Conservation (phyloP, 2,329 filamentous ascomycete genomes). For the Cercospora berteroae region DNA sequence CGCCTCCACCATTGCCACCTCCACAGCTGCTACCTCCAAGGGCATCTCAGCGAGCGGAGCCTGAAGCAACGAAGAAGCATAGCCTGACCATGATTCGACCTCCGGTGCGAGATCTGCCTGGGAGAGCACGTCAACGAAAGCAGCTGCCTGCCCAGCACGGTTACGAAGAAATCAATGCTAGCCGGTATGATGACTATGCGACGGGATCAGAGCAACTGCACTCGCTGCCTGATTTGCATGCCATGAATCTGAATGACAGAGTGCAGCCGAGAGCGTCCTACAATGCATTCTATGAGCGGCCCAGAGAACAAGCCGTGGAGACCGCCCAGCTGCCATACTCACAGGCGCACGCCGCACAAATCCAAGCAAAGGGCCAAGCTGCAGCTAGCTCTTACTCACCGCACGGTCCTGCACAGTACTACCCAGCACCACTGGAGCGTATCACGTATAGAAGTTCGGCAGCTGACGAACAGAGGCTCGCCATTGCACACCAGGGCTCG, state of each 20-base stretch:
- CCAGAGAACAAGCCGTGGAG: background rate
- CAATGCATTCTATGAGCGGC: background rate
- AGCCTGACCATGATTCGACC: background rate
- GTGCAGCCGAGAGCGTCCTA: background rate
- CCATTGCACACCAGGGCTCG: background rate
- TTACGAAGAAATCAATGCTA: background rate
- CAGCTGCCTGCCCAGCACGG: background rate
- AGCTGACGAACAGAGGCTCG: background rate
- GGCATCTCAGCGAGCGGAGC: background rate
- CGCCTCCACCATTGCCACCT: constrained; percentile 13
- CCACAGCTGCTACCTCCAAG: background rate
- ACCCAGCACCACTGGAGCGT: background rate
- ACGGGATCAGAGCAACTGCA: background rate
- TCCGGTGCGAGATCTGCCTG: background rate
- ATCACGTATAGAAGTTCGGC: background rate
- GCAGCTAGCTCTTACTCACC: background rate
- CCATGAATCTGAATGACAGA: background rate
- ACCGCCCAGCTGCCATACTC: background rate
- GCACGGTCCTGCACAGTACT: background rate
- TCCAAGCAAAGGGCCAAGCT: background rate
- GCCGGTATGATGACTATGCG: background rate
- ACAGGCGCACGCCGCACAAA: background rate
- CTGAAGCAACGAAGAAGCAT: background rate
- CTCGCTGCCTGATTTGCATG: background rate
- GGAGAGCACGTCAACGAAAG: background rate